Base-by-base conservation (phyloP, 1,139 yeast species). In the Scheffersomyces illinoinensis region DNA sequence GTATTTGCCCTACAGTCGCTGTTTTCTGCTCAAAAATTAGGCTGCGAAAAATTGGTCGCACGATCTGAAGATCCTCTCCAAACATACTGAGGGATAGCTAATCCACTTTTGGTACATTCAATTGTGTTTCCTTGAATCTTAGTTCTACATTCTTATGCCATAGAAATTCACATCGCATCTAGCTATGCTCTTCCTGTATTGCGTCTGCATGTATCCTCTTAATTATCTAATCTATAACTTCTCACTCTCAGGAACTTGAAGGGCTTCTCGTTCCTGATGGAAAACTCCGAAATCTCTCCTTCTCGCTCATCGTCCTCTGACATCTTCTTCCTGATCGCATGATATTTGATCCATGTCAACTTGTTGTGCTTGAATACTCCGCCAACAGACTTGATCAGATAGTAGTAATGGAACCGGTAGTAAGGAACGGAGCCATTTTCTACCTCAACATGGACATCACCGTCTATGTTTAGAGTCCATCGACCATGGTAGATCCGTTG, bases 261-360 rank as follows among this genome's bases (percentile, higher is more conserved):
- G 14, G 93, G 87, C 66, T 88, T 89, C 68, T 92, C 97, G 66
- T 91, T 90, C 54, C 78, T 81, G 59, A 90, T 72, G 5, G 86
- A 79, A 64, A 91, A 87, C 18, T 78, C 78, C 20, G 84, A 80
- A 17, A 76, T 72, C 54, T 85, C 88, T 1, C 87, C 88, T 23
- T 84, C 79, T 50, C 81, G 66, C 54, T 78, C 82, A 54, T 77
- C 82, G 53, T 74, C 72, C 12, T 71, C 73, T 33, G 60, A 56
- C 62, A 68, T 70, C 52, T 64, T 81, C 66, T 82, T 82, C 63
- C 90, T 82, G 26, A 84, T 73, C 7, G 86, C 87, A 64, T 83
- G 85, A 64, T 88, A 88, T 48, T 74, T 76, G 6, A 81, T 69
- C 97, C 97, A 92, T 53, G 81, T 78, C 59, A 92, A 75, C 69